Conservation (phyloP, 1,139 yeast species). For the Suhomyces wounanorum region DNA sequence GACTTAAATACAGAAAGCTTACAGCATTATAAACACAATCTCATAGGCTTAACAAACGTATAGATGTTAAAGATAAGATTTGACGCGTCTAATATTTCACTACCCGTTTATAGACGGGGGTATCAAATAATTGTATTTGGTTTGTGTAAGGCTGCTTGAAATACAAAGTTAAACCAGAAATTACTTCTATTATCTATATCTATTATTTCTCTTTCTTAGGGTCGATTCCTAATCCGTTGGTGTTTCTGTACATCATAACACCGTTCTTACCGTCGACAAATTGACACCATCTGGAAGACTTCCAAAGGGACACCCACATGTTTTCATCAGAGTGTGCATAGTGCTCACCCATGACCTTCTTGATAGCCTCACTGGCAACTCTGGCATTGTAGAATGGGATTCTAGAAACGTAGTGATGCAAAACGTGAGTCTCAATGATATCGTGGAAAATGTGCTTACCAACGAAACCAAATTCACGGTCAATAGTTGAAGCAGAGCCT, state of each 20-base stretch:
- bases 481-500: constrained; percentile 88
- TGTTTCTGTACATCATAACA: constrained; percentile 75
- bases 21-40: no score
- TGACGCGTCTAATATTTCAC: no score
- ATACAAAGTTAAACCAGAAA: background rate
- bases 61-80: no score
- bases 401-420: constrained; percentile 82
- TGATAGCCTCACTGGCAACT: constrained; percentile 75
- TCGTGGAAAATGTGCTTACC: constrained; percentile 85
- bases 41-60: no score
- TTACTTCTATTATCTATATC: constrained; percentile 3
- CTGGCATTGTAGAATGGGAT: constrained; percentile 87
- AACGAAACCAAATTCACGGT: constrained; percentile 78
- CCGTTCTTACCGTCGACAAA: constrained; percentile 83
- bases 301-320: constrained; percentile 77
- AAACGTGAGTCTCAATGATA: constrained; percentile 85
- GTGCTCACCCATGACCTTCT: constrained; percentile 80
- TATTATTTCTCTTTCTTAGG: constrained; percentile 28
- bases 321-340: constrained; percentile 67
- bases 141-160: no score
- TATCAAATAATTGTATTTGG: no score
- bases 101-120: no score
- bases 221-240: constrained; percentile 48
- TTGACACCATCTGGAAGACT: constrained; percentile 70
- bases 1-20: no score